Conservation (phyloP, 768 basidiomycete genomes). For the Cystoderma amianthinum region DNA sequence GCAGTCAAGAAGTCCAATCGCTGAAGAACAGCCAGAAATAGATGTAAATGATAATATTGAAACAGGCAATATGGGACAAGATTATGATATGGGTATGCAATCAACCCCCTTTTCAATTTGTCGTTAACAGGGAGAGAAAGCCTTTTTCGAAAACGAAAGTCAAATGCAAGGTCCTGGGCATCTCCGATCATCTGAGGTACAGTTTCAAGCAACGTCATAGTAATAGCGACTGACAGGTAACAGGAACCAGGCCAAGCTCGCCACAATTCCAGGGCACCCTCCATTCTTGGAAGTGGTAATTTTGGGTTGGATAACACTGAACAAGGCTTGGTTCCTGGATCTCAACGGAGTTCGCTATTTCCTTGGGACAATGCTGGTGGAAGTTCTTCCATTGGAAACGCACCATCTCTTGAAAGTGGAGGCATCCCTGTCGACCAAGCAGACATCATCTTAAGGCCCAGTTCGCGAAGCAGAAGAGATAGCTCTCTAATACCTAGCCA, state of each 20-base stretch:
- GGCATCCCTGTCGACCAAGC: constrained; percentile 42
- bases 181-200: constrained; percentile 55
- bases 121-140: background rate
- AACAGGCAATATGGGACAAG: background rate
- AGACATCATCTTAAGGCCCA: constrained; percentile 47
- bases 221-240: background rate
- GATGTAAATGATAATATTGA: background rate
- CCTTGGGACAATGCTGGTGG: constrained; percentile 81
- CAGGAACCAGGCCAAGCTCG: constrained; percentile 88
- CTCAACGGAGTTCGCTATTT: constrained; percentile 67
- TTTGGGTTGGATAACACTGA: constrained; percentile 37
- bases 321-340: constrained; percentile 33
- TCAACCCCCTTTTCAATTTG: background rate
- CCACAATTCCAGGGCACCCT: constrained; percentile 52
- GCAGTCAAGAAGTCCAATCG: too few relatives aligned
- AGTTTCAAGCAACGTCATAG: constrained; percentile 1
- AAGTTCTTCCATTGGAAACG: constrained; percentile 49
- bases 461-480: constrained; percentile 46
- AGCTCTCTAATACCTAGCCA: constrained; percentile 51
- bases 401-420: constrained; percentile 30
- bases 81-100: background rate
- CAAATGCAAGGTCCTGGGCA: background rate
- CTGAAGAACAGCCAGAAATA: background rate
- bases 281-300: constrained; percentile 36
- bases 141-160: background rate